A percentile compares a stretch with the other conserved stretches of the same genome.
Conservation (phyloP, 176 grass and related monocot genomes). For the Oryza glaberrima region DNA sequence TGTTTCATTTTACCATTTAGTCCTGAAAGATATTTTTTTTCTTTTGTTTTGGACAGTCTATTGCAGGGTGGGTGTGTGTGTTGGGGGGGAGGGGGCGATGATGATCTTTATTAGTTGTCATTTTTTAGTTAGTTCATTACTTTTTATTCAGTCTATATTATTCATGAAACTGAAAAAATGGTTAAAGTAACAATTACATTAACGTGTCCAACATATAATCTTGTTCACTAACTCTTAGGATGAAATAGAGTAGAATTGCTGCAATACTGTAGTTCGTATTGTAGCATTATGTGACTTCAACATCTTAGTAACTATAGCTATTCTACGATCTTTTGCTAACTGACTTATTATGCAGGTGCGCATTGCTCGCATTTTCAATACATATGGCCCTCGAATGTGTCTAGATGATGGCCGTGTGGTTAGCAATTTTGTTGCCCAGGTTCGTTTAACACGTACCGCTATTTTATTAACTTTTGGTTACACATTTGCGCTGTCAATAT, state of each 20-base stretch:
- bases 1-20: background rate
- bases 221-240: background rate
- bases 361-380: constrained; percentile 97
- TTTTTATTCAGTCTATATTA: background rate
- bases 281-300: background rate
- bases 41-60: background rate
- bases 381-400: constrained; percentile 94
- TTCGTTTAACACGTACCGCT: constrained; percentile 29
- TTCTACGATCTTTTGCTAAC: constrained; percentile 37
- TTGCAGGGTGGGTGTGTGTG: background rate
- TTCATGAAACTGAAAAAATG: constrained; percentile 22
- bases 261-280: constrained; percentile 8
- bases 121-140: background rate
- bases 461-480: constrained; percentile 15
- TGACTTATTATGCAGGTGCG: constrained; percentile 55
- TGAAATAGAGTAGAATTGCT: constrained; percentile 8
- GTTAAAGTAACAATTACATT: constrained; percentile 6
- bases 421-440: constrained; percentile 98
- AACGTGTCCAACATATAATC: background rate
- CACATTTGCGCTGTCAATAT: background rate
- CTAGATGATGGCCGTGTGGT: constrained; percentile 94
- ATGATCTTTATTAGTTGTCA: background rate
- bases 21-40: background rate
- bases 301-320: background rate
- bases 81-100: background rate